Conservation (phyloP, 192 early-diverging fungal species). For the Coemansia sp. region DNA sequence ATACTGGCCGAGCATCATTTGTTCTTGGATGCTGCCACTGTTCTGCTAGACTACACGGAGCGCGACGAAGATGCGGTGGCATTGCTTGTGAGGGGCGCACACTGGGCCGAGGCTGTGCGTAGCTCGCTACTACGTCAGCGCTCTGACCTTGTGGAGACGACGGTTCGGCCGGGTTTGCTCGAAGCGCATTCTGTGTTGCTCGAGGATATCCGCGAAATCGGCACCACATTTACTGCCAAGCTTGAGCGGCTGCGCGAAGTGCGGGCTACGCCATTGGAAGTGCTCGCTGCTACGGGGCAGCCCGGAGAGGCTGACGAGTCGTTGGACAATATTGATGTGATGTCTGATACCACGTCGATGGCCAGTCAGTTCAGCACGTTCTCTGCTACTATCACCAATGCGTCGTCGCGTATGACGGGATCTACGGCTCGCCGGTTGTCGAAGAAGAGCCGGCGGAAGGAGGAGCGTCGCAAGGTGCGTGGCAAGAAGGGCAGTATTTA, state of each 20-base stretch:
- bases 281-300: conserved; percentile 51
- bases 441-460: conserved; percentile 73
- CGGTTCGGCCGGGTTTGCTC: conserved; percentile 66
- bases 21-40: conserved; percentile 68
- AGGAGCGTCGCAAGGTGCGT: conserved; percentile 70
- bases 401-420: conserved; percentile 68
- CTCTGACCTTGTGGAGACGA: conserved; percentile 74
- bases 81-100: conserved; percentile 66
- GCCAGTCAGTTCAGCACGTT: conserved; percentile 82
- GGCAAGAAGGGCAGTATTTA: conserved; percentile 89
- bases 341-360: conserved; percentile 96
- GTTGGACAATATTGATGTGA: conserved; percentile 88
- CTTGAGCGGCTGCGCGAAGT: conserved; percentile 37
- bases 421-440: conserved; percentile 44
- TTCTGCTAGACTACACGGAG: conserved; percentile 72
- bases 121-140: conserved; percentile 61
- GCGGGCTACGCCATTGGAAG: conserved; percentile 30
- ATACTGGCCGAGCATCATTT: conserved; percentile 60
- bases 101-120: conserved; percentile 80
- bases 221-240: conserved; percentile 25
- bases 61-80: conserved; percentile 71
- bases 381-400: conserved; percentile 64
- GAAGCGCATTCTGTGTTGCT: conserved; percentile 39
- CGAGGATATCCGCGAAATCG: conserved; percentile 49
- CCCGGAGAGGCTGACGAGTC: neutral